These are phyloP conservation scores for Annulohypoxylon nitens DNA, from an alignment of 495 filamentous ascomycete species.

Conservation along the genomic window DNA sequence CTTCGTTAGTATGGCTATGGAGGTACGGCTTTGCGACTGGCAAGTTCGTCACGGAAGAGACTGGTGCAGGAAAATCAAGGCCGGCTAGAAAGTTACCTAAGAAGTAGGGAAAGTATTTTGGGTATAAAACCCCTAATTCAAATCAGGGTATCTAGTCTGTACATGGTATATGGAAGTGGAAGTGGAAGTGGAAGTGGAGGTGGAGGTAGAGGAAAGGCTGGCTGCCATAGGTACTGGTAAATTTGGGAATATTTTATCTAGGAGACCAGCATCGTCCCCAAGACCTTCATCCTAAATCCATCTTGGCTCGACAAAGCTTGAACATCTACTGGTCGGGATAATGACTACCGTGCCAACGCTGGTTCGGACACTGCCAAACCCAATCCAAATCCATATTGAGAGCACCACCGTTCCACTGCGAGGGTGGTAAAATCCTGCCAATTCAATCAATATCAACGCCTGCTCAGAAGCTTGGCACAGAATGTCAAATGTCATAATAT, in stretches of 20 bases:
- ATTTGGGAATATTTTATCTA: background rate
- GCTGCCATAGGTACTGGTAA: background rate
- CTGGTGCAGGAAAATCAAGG: slow-evolving; percentile 72
- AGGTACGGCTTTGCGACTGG: slow-evolving; percentile 83
- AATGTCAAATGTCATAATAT: background rate
- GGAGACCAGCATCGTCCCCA: background rate
- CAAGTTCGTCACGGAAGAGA: slow-evolving; percentile 82
- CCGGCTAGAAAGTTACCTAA: slow-evolving; percentile 37
- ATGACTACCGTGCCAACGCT: slow-evolving; percentile 38
- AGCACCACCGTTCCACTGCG: slow-evolving; percentile 39
- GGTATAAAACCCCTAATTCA: background rate
- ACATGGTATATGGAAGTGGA: background rate
- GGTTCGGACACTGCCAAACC: slow-evolving; percentile 44
- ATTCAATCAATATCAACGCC: slow-evolving; percentile 8
- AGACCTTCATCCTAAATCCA: background rate
- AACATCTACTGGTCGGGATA: slow-evolving; percentile 1
- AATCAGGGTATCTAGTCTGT: background rate
- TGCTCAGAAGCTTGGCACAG: background rate
- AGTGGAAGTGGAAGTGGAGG: background rate
- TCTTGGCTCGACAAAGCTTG: background rate
- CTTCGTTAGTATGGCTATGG: slow-evolving; percentile 86
- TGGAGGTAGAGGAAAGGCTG: background rate
- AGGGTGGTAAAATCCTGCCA: slow-evolving; percentile 40
- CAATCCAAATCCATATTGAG: slow-evolving; percentile 45
- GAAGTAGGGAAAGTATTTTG: background rate